These are phyloP conservation scores for Pythium volutum DNA, from an alignment of 352 stramenopile species.

Conservation along the genomic window DNA sequence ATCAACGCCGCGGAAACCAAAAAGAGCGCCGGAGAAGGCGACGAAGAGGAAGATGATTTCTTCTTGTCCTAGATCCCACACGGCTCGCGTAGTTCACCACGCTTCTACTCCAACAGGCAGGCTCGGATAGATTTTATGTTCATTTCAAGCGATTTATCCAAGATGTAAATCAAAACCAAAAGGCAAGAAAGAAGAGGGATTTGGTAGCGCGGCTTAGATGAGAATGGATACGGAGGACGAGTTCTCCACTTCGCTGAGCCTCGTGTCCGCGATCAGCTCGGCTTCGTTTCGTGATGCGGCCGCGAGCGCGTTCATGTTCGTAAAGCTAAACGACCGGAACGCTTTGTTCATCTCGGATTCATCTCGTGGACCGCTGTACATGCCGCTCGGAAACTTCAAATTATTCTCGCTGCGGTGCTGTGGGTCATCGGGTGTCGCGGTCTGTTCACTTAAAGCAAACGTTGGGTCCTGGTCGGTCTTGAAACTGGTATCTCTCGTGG, in stretches of 20 bases:
- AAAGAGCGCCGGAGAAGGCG: slow-evolving; percentile 29
- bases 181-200: neutral
- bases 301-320: slow-evolving; percentile 83
- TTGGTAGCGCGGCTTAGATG: slow-evolving; percentile 30
- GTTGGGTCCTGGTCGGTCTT: slow-evolving; percentile 26
- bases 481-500: slow-evolving; percentile 1
- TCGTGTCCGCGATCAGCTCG: slow-evolving; percentile 47
- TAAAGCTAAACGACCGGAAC: slow-evolving; percentile 83
- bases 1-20: slow-evolving; percentile 30
- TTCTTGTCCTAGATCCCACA: slow-evolving; percentile 69
- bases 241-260: slow-evolving; percentile 41
- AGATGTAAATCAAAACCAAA: neutral
- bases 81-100: no score
- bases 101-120: neutral
- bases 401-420: slow-evolving; percentile 25
- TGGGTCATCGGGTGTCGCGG: neutral
- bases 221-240: slow-evolving; percentile 56
- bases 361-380: slow-evolving; percentile 44
- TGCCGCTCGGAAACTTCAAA: slow-evolving; percentile 60
- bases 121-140: slow-evolving; percentile 6
- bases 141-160: neutral
- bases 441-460: slow-evolving; percentile 1
- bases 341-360: slow-evolving; percentile 43
- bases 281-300: slow-evolving; percentile 74
- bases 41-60: slow-evolving; percentile 65